Conservation (phyloP, 345 rosid genomes). For the Clausena lansium region DNA sequence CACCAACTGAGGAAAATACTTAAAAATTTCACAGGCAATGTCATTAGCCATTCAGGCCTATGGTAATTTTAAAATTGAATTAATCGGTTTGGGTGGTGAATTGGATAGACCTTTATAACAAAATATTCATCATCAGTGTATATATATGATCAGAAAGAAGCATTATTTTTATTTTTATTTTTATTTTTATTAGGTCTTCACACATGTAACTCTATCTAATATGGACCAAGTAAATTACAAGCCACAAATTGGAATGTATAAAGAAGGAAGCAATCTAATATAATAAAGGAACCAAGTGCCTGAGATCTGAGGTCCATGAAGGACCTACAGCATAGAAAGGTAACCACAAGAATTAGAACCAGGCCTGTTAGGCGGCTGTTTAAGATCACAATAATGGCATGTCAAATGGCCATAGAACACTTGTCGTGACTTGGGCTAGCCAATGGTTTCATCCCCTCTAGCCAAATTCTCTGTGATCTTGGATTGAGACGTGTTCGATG, state of each 20-base stretch:
- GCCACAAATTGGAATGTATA: not conserved
- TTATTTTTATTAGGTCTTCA: not conserved
- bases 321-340: conserved; percentile 20
- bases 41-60: no score
- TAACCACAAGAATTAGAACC: not conserved
- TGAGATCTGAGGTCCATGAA: conserved; percentile 24
- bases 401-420: conserved; percentile 10
- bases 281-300: conserved; percentile 12
- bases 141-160: not conserved
- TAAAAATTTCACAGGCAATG: no score
- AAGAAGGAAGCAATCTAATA: not conserved
- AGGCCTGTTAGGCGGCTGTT: conserved; percentile 10
- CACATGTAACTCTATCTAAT: not conserved
- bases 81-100: not conserved
- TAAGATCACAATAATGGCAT: conserved; percentile 13
- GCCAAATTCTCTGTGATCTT: not conserved
- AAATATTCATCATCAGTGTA: not conserved
- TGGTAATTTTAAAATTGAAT: not conserved
- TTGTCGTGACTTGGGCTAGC: conserved; percentile 2
- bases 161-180: not conserved
- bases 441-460: conserved; percentile 16
- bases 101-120: not conserved
- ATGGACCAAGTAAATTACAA: not conserved
- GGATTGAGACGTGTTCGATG: conserved; percentile 17
- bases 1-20: no score